Conservation (phyloP, 1,284 basidiomycete genomes). For the Rhodotorula glutinis region DNA sequence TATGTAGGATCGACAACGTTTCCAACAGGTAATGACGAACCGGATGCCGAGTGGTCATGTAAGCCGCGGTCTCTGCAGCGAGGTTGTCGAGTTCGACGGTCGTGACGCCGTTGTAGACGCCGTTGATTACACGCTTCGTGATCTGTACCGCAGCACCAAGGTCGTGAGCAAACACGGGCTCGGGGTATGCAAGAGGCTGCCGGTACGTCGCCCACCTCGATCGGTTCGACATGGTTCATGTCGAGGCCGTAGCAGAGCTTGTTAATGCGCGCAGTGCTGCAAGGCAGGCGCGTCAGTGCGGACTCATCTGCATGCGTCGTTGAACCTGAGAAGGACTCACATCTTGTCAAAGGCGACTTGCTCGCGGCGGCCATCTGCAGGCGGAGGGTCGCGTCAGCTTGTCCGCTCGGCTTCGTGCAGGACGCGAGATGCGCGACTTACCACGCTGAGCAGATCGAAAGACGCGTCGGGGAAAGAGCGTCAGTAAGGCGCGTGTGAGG, state of each 20-base stretch:
- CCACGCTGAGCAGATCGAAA: background rate
- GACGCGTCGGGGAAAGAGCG: too few species aligned
- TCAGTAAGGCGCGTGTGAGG: too few species aligned
- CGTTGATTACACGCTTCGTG: conserved; percentile 90
- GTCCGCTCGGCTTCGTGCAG: too few species aligned
- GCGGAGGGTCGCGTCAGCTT: conserved; percentile 5
- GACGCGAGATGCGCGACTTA: background rate
- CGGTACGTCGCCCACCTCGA: conserved; percentile 64
- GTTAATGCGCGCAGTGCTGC: conserved; percentile 65
- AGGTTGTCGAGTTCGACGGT: conserved; percentile 87
- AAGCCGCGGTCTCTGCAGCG: conserved; percentile 73
- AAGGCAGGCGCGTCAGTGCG: too few species aligned
- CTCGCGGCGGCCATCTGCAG: conserved; percentile 67
- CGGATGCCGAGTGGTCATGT: conserved; percentile 70
- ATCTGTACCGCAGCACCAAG: conserved; percentile 54
- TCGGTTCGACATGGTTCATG: conserved; percentile 85
- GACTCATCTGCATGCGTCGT: background rate
- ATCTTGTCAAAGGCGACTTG: conserved; percentile 89
- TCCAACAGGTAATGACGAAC: background rate
- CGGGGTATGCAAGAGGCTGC: background rate
- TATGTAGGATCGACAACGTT: background rate
- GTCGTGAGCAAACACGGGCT: background rate
- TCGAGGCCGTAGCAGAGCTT: conserved; percentile 98
- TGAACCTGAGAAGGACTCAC: conserved; percentile 6
- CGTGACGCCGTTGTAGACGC: conserved; percentile 85